Conservation (phyloP, 768 basidiomycete genomes). For the Exidia glandulosa region DNA sequence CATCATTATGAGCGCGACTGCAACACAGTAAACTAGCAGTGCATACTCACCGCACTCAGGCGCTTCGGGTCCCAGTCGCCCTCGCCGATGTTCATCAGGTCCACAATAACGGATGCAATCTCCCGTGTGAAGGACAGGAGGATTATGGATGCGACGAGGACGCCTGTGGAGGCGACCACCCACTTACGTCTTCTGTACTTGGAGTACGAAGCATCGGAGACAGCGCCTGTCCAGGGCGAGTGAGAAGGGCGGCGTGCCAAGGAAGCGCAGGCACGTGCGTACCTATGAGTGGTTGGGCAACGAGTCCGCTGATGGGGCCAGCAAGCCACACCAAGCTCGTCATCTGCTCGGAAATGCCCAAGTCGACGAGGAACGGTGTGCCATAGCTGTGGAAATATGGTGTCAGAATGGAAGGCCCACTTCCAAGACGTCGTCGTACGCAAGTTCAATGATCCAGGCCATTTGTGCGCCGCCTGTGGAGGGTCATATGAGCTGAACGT, state of each 20-base stretch:
- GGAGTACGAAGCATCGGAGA: slow-evolving; percentile 89
- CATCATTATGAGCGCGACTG: neutral
- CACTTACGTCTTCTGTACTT: slow-evolving; percentile 87
- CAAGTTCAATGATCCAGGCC: slow-evolving; percentile 91
- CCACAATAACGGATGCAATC: slow-evolving; percentile 63
- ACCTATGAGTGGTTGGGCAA: slow-evolving; percentile 98
- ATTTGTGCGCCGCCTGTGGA: slow-evolving; percentile 70
- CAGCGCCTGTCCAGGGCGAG: slow-evolving; percentile 48
- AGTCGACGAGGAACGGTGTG: slow-evolving; percentile 78
- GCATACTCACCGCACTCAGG: slow-evolving; percentile 39
- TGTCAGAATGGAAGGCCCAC: slow-evolving; percentile 2
- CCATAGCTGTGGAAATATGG: slow-evolving; percentile 56
- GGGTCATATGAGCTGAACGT: neutral
- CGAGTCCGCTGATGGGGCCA: slow-evolving; percentile 87
- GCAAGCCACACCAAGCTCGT: slow-evolving; percentile 94
- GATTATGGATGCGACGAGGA: slow-evolving; percentile 68
- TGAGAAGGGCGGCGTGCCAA: neutral
- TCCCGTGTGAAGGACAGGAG: slow-evolving; percentile 74
- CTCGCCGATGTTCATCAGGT: slow-evolving; percentile 58
- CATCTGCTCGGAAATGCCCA: slow-evolving; percentile 76
- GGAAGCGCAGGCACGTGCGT: slow-evolving; percentile 10
- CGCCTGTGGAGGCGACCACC: slow-evolving; percentile 79
- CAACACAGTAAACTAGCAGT: neutral
- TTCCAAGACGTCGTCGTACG: slow-evolving; percentile 37
- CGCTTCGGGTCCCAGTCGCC: slow-evolving; percentile 84